These are phyloP conservation scores for Hyaloscypha variabilis DNA, from an alignment of 495 filamentous ascomycete species.

Conservation along the genomic window DNA sequence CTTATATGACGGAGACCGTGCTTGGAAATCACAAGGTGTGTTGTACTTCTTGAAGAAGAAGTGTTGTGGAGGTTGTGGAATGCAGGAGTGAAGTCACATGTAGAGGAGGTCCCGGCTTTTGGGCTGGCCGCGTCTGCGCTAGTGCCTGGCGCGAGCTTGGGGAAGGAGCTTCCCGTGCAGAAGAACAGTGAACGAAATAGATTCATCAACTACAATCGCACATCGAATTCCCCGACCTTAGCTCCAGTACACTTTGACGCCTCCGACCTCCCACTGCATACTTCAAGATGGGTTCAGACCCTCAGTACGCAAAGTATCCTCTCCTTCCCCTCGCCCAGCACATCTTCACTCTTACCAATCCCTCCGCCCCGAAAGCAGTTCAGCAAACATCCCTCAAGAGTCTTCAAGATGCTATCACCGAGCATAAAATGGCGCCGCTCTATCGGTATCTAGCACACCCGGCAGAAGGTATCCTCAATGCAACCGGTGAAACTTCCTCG, in stretches of 20 bases:
- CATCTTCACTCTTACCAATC: constrained; percentile 95
- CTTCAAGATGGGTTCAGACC: constrained; percentile 88
- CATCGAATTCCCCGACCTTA: not conserved
- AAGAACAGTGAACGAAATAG: constrained; percentile 13
- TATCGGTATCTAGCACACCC: constrained; percentile 96
- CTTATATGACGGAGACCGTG: not conserved
- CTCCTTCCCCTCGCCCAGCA: constrained; percentile 90
- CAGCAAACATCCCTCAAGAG: constrained; percentile 78
- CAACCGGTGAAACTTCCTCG: constrained; percentile 63
- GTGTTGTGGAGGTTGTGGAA: no score
- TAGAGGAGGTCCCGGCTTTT: not conserved
- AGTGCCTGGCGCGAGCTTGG: constrained; percentile 29
- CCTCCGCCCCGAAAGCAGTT: constrained; percentile 66
- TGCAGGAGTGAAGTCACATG: constrained; percentile 10
- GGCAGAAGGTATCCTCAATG: constrained; percentile 85
- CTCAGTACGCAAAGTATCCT: constrained; percentile 94
- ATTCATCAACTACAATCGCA: constrained; percentile 14
- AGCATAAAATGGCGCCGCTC: constrained; percentile 95
- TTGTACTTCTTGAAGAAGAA: not conserved
- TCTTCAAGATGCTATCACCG: constrained; percentile 88
- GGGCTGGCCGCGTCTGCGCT: constrained; percentile 26
- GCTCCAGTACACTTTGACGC: constrained; percentile 6
- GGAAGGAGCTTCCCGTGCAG: constrained; percentile 9
- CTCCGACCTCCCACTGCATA: not conserved
- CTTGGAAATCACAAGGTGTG: not conserved